Base-by-base conservation (phyloP, 192 early-diverging fungal genomes). In the Cladochytrium replicatum region DNA sequence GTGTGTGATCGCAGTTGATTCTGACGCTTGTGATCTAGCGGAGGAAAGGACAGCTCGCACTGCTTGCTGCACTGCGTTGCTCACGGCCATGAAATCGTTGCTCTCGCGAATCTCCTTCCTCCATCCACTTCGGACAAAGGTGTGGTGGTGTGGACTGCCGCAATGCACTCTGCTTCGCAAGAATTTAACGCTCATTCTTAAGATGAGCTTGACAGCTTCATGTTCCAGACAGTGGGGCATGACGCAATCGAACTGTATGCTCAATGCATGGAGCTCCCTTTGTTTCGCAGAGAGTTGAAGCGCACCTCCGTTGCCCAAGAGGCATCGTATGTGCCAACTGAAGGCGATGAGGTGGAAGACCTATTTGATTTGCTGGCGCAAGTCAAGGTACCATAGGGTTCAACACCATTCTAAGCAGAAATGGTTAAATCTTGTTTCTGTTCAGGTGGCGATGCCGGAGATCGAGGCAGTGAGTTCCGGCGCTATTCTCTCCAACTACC, bases 181-280 rank as follows among this genome's bases (percentile, higher is more conserved):
- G 2, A 48, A 28, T 29, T 34, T 23, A 8, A 60, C 43, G n/a
- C n/a, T n/a, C n/a, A n/a, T n/a, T 13, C 23, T 17, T 6, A 27
- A 77, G 88, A 93, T 50, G 95, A 99, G 55, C 57, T 91, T 19
- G 95, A 99, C 67, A 88, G 85, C 52, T 92, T 81, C 67, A 87
- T 99, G 78, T 97, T 90, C 60, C 95, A 99, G 63, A 95, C 93
- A 0, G 93, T 99, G 15, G 95, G 93, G 3, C 88, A 91, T 60
- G 89, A 87, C 55, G 89, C 81, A 8, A 87, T 99, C 5, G 67
- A 83, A 32, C 64, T 79, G 26, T 86, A 89, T 50, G 69, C 81
- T 24, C 85, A 90, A 41, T 91, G 88, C 61, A 79, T 97, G 67
- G 63, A 48, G 5, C 48, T 95, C 7, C 95, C 93, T 13, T 62